Evolutionary conservation across 2,329 filamentous ascomycete genomes (phyloP).

Genomic region (Geosmithia flava): DNA sequence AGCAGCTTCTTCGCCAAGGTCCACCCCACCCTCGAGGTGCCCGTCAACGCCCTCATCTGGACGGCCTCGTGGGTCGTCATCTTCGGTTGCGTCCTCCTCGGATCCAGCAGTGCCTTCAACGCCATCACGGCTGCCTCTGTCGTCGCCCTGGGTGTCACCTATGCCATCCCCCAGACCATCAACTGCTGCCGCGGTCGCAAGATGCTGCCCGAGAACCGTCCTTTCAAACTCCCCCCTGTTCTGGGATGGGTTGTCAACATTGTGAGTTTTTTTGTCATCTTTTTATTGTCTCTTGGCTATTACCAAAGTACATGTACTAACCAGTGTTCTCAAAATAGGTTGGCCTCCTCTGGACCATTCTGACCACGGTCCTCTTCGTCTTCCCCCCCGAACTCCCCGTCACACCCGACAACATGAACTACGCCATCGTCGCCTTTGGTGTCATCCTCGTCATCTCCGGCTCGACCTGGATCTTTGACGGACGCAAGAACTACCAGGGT

Average conservation of each 20-base stretch:
- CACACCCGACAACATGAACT: constrained; percentile 56
- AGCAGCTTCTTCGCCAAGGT: constrained; percentile 48
- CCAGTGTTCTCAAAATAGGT: not conserved
- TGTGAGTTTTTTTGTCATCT: constrained; percentile 2
- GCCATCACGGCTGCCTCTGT: constrained; percentile 61
- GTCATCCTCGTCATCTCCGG: constrained; percentile 31
- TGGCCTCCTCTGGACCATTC: constrained; percentile 50
- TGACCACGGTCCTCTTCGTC: constrained; percentile 66
- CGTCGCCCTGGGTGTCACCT: constrained; percentile 59
- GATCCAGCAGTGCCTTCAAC: constrained; percentile 54
- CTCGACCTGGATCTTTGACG: constrained; percentile 33
- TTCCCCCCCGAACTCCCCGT: constrained; percentile 59
- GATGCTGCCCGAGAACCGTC: constrained; percentile 41
- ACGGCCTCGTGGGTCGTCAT: constrained; percentile 49
- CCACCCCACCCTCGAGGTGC: constrained; percentile 47
- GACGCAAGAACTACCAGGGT: constrained; percentile 32
- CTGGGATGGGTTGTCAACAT: constrained; percentile 22
- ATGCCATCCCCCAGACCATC: constrained; percentile 61
- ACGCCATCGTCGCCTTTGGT: constrained; percentile 34
- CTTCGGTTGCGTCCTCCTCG: constrained; percentile 59
- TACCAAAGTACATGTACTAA: not conserved
- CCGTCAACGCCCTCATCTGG: constrained; percentile 53
- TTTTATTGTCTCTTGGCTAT: no score
- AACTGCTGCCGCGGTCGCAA: constrained; percentile 55
- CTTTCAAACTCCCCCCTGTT: constrained; percentile 19